phyloP scores from a whole-genome alignment of 1,284 basidiomycete genomes.

The Filobasidium uniguttulatum region DNA sequence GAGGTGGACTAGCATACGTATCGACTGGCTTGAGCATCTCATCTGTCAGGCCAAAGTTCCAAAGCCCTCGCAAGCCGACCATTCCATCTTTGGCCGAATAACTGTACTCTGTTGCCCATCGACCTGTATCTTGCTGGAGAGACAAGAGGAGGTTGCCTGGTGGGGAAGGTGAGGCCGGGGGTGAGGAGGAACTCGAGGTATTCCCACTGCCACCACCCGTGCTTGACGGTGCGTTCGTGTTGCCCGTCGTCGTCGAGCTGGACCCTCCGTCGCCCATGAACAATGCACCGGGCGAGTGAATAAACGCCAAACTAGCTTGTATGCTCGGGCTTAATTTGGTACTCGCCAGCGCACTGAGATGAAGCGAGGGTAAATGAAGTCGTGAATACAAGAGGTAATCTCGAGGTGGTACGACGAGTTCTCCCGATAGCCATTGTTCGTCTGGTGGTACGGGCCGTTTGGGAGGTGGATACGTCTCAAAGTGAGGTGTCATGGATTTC shows the following conservation, averaged over 20 bases:
- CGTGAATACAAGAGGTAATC: conserved; percentile 70
- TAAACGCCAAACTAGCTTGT: conserved; percentile 35
- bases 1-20: not conserved
- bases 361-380: conserved; percentile 73
- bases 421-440: conserved; percentile 63
- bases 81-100: conserved; percentile 88
- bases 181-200: conserved; percentile 8
- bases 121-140: conserved; percentile 80
- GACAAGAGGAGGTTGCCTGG: conserved; percentile 70
- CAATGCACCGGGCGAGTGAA: conserved; percentile 25
- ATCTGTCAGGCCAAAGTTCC: conserved; percentile 63
- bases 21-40: conserved; percentile 4
- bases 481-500: conserved; percentile 75
- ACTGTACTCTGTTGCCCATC: conserved; percentile 86
- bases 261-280: conserved; percentile 1
- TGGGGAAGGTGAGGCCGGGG: conserved; percentile 20
- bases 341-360: conserved; percentile 79
- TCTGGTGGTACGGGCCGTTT: conserved; percentile 56
- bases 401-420: conserved; percentile 6
- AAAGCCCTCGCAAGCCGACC: conserved; percentile 77
- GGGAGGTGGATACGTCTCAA: conserved; percentile 66
- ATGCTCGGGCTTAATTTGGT: conserved; percentile 48
- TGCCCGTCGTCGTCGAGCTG: not conserved
- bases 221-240: conserved; percentile 24
- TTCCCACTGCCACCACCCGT: conserved; percentile 13